Percentiles rank a stretch among this genome's conserved stretches.
These are phyloP conservation scores for Coprinopsis sp. DNA, from an alignment of 768 basidiomycete species.

Conservation along the genomic window DNA sequence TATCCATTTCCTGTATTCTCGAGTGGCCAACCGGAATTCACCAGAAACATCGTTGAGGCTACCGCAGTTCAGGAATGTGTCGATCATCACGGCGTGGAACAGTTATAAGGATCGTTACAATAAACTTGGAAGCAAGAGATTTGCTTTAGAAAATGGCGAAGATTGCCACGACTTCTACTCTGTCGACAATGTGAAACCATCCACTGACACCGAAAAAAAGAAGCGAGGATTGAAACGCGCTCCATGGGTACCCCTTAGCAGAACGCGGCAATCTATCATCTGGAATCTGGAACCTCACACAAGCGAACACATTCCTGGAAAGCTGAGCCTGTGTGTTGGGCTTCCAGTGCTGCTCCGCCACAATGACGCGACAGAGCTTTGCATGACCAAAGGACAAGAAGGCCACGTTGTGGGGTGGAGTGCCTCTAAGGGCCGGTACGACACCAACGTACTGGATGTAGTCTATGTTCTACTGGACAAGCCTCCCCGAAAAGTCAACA, in stretches of 20 bases:
- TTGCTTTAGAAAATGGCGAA: conserved; percentile 23
- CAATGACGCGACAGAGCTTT: conserved; percentile 29
- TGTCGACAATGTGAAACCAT: conserved; percentile 12
- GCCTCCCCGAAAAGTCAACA: conserved; percentile 19
- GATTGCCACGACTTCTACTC: conserved; percentile 24
- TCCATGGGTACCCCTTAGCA: not conserved
- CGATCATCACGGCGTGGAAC: conserved; percentile 31
- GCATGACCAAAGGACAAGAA: conserved; percentile 33
- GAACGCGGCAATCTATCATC: not conserved
- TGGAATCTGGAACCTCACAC: conserved; percentile 9
- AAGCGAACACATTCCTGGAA: conserved; percentile 20
- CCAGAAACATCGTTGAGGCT: conserved; percentile 11
- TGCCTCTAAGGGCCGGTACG: conserved; percentile 9
- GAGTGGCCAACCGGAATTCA: conserved; percentile 14
- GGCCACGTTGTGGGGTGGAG: conserved; percentile 28
- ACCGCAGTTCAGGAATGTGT: conserved; percentile 23
- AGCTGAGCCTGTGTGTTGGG: conserved; percentile 25
- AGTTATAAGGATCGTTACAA: conserved; percentile 30
- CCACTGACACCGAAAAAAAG: conserved; percentile 3
- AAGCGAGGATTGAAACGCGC: not conserved
- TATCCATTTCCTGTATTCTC: conserved; percentile 26
- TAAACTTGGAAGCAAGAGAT: conserved; percentile 19
- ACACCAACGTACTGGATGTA: conserved; percentile 22
- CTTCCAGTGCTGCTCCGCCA: conserved; percentile 29
- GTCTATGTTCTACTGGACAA: conserved; percentile 25